A percentile compares a stretch with the other conserved stretches of the same genome.
Conservation (phyloP, 139 green algal species). For the Tetraselmis chui region DNA sequence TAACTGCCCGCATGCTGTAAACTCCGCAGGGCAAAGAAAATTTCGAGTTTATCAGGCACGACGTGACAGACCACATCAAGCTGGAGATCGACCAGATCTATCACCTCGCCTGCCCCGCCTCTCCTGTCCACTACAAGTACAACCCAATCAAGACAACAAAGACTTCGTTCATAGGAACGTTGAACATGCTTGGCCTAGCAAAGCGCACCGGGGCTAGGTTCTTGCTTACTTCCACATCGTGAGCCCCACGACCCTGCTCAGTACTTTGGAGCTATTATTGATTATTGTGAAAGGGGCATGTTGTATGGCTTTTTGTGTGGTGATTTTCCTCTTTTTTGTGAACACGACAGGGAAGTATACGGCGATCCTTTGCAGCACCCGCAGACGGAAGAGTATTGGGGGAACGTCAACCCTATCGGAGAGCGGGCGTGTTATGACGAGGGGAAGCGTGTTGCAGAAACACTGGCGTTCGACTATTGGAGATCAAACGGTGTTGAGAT, state of each 20-base stretch:
- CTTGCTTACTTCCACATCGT: constrained; percentile 81
- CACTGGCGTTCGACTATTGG: constrained; percentile 90
- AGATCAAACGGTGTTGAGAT: background rate
- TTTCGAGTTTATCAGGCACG: constrained; percentile 97
- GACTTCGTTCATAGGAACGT: constrained; percentile 93
- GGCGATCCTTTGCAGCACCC: constrained; percentile 96
- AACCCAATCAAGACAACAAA: constrained; percentile 99
- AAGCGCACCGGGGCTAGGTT: constrained; percentile 88
- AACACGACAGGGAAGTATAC: constrained; percentile 91
- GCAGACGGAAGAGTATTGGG: constrained; percentile 97
- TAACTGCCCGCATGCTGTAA: background rate
- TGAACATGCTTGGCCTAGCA: constrained; percentile 99
- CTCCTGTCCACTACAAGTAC: constrained; percentile 99
- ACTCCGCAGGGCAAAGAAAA: constrained; percentile 57
- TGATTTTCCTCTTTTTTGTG: too few species aligned
- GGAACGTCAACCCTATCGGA: constrained; percentile 98
- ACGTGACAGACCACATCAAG: constrained; percentile 91
- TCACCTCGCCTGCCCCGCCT: constrained; percentile 97
- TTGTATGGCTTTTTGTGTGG: too few species aligned
- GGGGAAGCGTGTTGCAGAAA: constrained; percentile 96
- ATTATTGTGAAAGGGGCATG: too few species aligned
- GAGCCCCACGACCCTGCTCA: too few species aligned
- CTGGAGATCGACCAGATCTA: constrained; percentile 98
- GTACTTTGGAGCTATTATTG: too few species aligned
- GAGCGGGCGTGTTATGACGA: constrained; percentile 98